These are phyloP conservation scores for Debaryomyces nepalensis DNA, from an alignment of 1,139 yeast species.

Conservation along the genomic window DNA sequence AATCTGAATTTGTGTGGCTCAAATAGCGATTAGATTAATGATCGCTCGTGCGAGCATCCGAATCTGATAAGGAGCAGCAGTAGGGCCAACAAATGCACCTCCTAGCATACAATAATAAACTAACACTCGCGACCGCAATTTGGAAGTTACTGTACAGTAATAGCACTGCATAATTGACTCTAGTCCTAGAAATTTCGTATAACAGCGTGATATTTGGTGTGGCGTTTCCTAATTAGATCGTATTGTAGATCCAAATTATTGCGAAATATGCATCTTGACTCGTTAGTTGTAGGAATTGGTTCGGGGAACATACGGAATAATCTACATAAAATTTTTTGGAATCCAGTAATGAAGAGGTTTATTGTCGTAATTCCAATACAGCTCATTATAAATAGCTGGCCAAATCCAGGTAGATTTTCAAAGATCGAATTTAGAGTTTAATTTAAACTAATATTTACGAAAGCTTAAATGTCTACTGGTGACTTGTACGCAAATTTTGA, in stretches of 20 bases:
- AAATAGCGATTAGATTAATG: constrained; percentile 1
- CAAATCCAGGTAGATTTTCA: background rate
- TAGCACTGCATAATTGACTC: background rate
- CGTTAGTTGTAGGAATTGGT: background rate
- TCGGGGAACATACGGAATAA: background rate
- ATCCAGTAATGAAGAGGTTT: background rate
- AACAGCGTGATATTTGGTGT: background rate
- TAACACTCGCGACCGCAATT: background rate
- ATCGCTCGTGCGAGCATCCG: background rate
- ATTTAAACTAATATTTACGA: background rate
- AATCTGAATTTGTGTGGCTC: no score
- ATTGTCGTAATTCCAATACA: background rate
- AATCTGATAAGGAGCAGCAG: background rate
- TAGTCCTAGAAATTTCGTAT: background rate
- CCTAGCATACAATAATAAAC: background rate
- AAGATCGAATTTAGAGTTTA: background rate
- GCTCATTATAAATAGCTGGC: background rate
- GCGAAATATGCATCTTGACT: constrained; percentile 1
- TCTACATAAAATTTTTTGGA: background rate
- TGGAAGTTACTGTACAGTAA: background rate
- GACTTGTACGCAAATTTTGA: constrained; percentile 42
- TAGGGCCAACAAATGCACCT: constrained; percentile 2
- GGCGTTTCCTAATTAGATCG: constrained; percentile 2
- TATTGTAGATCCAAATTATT: background rate
- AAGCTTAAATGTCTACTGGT: constrained; percentile 12